Conservation (phyloP, 116 monocot species). For the Posidonia oceanica region DNA sequence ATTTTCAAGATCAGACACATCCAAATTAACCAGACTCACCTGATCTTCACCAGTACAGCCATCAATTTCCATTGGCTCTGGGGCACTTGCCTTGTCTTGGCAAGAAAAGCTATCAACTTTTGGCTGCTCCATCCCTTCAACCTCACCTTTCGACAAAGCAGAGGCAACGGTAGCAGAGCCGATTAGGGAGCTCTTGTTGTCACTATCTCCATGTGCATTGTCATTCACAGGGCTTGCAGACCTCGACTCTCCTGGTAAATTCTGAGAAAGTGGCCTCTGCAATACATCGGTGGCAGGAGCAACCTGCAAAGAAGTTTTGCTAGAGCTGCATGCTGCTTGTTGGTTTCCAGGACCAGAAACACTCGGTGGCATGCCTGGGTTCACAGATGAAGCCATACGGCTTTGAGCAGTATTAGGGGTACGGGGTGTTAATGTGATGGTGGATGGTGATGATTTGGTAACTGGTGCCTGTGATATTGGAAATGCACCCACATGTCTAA, state of each 20-base stretch:
- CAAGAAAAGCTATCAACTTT: neutral
- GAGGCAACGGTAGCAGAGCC: neutral
- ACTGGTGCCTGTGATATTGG: constrained; percentile 7
- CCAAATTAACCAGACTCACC: neutral
- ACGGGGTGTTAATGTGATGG: neutral
- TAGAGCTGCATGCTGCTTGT: neutral
- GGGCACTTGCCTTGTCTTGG: neutral
- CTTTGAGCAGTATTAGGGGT: constrained; percentile 2
- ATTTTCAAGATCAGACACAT: neutral
- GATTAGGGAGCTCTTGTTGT: neutral
- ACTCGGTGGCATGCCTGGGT: neutral
- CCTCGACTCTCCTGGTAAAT: neutral
- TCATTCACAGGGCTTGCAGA: neutral
- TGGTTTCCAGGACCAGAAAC: constrained; percentile 7
- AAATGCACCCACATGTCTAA: constrained; percentile 28
- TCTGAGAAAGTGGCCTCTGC: neutral
- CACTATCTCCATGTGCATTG: neutral
- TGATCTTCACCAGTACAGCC: neutral
- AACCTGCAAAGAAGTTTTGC: neutral
- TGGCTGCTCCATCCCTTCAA: neutral
- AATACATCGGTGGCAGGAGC: neutral
- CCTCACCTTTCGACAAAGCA: neutral
- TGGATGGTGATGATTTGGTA: constrained; percentile 12
- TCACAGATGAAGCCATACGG: neutral
- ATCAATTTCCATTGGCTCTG: neutral